A percentile compares a stretch with the other conserved stretches of the same genome.
These are phyloP conservation scores for Edaphochlamys debaryana DNA, from an alignment of 139 green algal genomes.

Conservation along the genomic window DNA sequence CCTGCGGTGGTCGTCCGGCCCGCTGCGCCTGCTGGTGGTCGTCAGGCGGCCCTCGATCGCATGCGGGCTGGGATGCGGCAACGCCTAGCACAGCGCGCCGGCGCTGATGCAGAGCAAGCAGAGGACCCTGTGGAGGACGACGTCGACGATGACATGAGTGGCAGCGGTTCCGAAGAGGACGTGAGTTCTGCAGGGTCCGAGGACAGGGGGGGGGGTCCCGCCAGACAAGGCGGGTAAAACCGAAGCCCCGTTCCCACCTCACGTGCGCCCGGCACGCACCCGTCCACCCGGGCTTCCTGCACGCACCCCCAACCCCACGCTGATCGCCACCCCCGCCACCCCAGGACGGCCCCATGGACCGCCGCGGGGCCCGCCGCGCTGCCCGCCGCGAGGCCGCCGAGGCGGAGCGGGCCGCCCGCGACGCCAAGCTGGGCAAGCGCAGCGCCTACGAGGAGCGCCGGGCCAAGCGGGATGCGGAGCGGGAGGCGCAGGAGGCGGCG, in stretches of 20 bases:
- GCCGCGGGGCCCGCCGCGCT: slow-evolving; percentile 18
- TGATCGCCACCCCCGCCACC: neutral
- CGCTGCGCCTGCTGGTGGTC: neutral
- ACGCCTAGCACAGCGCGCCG: slow-evolving; percentile 1
- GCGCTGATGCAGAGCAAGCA: neutral
- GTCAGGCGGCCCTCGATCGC: slow-evolving; percentile 17
- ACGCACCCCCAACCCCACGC: too few species aligned
- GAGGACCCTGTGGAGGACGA: neutral
- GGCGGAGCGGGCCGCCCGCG: slow-evolving; percentile 33
- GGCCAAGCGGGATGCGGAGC: slow-evolving; percentile 65
- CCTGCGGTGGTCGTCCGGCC: neutral
- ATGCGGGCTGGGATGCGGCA: slow-evolving; percentile 35
- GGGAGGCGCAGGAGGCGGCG: slow-evolving; percentile 72
- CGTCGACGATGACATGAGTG: neutral
- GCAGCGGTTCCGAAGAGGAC: slow-evolving; percentile 22
- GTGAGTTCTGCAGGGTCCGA: slow-evolving; percentile 2
- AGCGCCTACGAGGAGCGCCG: slow-evolving; percentile 73
- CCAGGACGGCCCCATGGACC: neutral
- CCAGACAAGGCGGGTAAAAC: too few species aligned
- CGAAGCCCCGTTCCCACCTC: too few species aligned
- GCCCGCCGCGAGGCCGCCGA: slow-evolving; percentile 42
- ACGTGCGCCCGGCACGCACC: too few species aligned
- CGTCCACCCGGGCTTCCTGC: too few species aligned
- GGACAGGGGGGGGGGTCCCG: too few species aligned
- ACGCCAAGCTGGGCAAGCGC: slow-evolving; percentile 29